Percentiles rank a stretch among this genome's conserved stretches.
Evolutionary conservation across 495 filamentous ascomycete genomes (phyloP).

Genomic region (Podospora pseudocomata): DNA sequence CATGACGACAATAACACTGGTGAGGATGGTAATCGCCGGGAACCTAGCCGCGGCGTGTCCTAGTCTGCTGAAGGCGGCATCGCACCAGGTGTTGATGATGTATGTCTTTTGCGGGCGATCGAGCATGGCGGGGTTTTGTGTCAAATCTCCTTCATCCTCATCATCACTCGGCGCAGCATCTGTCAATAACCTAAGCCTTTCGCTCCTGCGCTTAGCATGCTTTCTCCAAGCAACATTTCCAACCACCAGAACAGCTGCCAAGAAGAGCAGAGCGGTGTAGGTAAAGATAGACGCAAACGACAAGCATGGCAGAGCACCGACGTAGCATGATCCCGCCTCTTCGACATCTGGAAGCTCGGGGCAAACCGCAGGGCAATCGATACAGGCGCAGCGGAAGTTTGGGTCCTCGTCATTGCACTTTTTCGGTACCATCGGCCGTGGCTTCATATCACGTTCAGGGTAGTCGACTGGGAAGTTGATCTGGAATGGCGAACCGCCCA

Average conservation of each 20-base stretch:
- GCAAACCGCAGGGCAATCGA: conserved; percentile 85
- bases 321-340: conserved; percentile 65
- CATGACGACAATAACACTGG: conserved; percentile 64
- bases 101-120: conserved; percentile 73
- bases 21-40: conserved; percentile 74
- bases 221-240: conserved; percentile 72
- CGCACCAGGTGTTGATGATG: conserved; percentile 69
- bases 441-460: conserved; percentile 59
- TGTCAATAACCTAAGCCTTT: conserved; percentile 79
- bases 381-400: conserved; percentile 82
- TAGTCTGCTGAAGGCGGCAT: conserved; percentile 76
- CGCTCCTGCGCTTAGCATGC: conserved; percentile 67
- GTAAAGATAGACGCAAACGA: conserved; percentile 87
- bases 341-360: conserved; percentile 71
- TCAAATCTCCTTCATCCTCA: conserved; percentile 80
- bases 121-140: conserved; percentile 62
- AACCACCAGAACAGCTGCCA: conserved; percentile 61
- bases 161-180: conserved; percentile 82
- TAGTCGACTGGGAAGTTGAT: conserved; percentile 81
- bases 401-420: conserved; percentile 85
- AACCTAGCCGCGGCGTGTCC: conserved; percentile 77
- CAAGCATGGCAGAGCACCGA: conserved; percentile 82
- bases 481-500: conserved; percentile 90
- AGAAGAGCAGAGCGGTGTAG: conserved; percentile 68
- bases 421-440: conserved; percentile 64